Evolutionary conservation across 768 basidiomycete species (phyloP), one percentile per base, ranked within the genome.

Genomic region (Tylopilus plumbeoviolaceoides): DNA sequence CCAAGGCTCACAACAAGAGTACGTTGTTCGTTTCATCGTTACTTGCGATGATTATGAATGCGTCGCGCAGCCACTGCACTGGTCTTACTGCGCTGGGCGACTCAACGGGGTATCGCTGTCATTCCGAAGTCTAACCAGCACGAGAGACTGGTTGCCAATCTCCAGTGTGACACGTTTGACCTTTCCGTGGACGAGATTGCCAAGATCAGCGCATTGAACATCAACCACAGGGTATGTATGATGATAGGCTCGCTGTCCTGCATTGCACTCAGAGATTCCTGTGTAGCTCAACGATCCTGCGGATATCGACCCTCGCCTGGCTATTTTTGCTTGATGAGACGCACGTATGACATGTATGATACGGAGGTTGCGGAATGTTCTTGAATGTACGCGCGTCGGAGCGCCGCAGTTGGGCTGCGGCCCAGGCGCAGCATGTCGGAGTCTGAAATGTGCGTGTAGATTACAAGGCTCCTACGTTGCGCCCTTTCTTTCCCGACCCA

Each of bases 31-130:
- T 10, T 39, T 30, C 8, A 30, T 30, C 10, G 14, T 17, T 20
- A 11, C 15, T 20, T 15, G 23, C 10, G 15, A 20, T 10, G 33
- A 39, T 25, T 46, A 53, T 59, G 30, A 54, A 3, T 30, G 28
- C 20, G 38, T 53, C 15, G 51, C 52, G 49, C 47, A 57, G 71
- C 69, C 23, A 55, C 68, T 18, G 86, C 87, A 7, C 87, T 91
- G 67, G 79, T 91, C 21, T 70, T 91, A 36, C 77, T 92, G 48
- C 78, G 87, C 58, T 92, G 89, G 89, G 81, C 87, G 2, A 86
- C 84, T 14, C 86, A 89, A 62, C 82, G 81, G 35, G 83, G 80
- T 10, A 76, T 90, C 54, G 83, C 84, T 31, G 83, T 91, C 42
- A 80, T 92, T 55, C 89, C 89, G 43, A 92, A 92, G 75, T 80